phyloP scores from a whole-genome alignment of 495 filamentous ascomycete genomes.

The Baudoinia panamericana region DNA sequence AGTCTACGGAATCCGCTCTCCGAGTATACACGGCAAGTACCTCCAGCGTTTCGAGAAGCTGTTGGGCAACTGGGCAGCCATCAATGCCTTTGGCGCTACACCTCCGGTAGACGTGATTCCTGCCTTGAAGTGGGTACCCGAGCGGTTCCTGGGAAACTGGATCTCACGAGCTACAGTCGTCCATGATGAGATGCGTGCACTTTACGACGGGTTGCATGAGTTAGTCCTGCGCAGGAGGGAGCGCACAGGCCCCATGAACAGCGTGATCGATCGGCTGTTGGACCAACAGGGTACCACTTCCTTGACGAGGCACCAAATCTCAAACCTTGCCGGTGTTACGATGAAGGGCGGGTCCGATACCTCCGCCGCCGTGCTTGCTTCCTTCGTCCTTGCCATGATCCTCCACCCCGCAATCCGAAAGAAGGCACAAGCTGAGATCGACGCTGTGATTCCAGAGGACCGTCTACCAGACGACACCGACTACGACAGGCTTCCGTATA shows the following conservation, averaged over 20 bases:
- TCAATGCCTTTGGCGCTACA: slow-evolving; percentile 38
- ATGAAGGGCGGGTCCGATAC: slow-evolving; percentile 42
- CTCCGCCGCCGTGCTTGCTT: slow-evolving; percentile 25
- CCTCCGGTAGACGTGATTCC: slow-evolving; percentile 41
- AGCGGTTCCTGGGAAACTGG: slow-evolving; percentile 34
- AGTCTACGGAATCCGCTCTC: slow-evolving; percentile 35
- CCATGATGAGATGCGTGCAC: slow-evolving; percentile 30
- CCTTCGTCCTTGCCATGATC: slow-evolving; percentile 36
- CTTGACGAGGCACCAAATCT: slow-evolving; percentile 22
- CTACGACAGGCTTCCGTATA: slow-evolving; percentile 17
- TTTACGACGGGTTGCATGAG: slow-evolving; percentile 33
- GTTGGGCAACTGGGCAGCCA: slow-evolving; percentile 37
- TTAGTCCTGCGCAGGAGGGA: too few species aligned
- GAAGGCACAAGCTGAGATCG: slow-evolving; percentile 29
- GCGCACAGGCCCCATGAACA: too few species aligned
- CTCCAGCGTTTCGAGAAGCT: slow-evolving; percentile 34
- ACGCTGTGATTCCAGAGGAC: slow-evolving; percentile 18
- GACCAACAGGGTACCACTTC: slow-evolving; percentile 30
- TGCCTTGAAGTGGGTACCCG: slow-evolving; percentile 32
- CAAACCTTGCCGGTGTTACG: background rate
- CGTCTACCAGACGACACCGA: slow-evolving; percentile 17
- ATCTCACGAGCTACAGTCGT: slow-evolving; percentile 27
- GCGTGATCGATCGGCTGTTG: slow-evolving; percentile 36
- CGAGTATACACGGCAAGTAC: slow-evolving; percentile 23
- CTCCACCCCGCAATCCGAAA: slow-evolving; percentile 30